These are phyloP conservation scores for Dothiorella sarmentorum DNA, from an alignment of 2,329 filamentous ascomycete species.

Conservation along the genomic window DNA sequence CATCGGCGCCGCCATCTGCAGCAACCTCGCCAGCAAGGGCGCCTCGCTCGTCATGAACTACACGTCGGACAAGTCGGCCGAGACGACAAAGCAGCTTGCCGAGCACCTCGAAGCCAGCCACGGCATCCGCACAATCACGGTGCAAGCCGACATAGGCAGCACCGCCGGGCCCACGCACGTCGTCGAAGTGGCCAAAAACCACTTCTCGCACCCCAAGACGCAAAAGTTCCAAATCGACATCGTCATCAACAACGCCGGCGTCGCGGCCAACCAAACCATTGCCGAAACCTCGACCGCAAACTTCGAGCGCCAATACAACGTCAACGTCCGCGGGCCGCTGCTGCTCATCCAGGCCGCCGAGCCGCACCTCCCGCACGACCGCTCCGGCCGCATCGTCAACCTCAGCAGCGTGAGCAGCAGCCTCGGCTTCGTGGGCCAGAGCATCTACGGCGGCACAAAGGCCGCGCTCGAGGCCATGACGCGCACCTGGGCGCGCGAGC, in stretches of 20 bases:
- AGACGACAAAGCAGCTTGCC: conserved; percentile 53
- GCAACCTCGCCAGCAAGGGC: conserved; percentile 71
- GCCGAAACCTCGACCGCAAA: conserved; percentile 61
- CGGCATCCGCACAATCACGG: conserved; percentile 56
- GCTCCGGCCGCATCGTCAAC: conserved; percentile 62
- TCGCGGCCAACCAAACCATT: conserved; percentile 60
- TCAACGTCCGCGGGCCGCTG: conserved; percentile 80
- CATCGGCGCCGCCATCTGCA: conserved; percentile 66
- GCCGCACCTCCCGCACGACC: conserved; percentile 66
- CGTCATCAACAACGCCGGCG: conserved; percentile 81
- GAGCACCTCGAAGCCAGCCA: conserved; percentile 54
- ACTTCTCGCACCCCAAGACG: conserved; percentile 55
- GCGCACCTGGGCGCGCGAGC: conserved; percentile 62
- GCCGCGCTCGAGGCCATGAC: conserved; percentile 67
- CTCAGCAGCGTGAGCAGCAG: conserved; percentile 57
- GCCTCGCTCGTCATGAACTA: conserved; percentile 68
- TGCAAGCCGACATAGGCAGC: conserved; percentile 70
- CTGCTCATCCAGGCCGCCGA: conserved; percentile 71
- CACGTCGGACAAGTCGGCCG: conserved; percentile 60
- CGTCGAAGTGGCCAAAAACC: conserved; percentile 55
- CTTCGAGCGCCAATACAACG: conserved; percentile 68
- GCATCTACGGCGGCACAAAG: conserved; percentile 64
- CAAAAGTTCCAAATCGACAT: conserved; percentile 70
- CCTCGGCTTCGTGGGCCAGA: conserved; percentile 55
- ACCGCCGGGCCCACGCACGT: conserved; percentile 59